phyloP scores from a whole-genome alignment of 768 basidiomycete genomes.

The Trametes punicea region DNA sequence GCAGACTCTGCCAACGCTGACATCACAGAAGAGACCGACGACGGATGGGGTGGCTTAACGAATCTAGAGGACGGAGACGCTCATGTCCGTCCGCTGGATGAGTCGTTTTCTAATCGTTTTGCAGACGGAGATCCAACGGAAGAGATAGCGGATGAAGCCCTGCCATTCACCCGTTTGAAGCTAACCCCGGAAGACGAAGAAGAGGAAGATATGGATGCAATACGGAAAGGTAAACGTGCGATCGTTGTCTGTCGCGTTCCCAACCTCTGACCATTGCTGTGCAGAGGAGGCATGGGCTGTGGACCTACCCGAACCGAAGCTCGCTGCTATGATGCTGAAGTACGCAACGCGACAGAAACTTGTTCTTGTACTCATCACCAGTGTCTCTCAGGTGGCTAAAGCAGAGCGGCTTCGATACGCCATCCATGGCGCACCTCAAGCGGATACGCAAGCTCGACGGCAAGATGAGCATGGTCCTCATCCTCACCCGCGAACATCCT shows the following conservation, averaged over 20 bases:
- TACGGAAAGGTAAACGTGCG: conserved; percentile 50
- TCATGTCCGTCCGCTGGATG: conserved; percentile 5
- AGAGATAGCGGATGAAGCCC: conserved; percentile 50
- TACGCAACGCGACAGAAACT: conserved; percentile 29
- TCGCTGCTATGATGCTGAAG: conserved; percentile 64
- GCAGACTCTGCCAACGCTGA: not conserved
- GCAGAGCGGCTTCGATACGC: conserved; percentile 53
- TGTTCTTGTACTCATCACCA: not conserved
- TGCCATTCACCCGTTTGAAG: conserved; percentile 66
- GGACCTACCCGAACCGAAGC: conserved; percentile 59
- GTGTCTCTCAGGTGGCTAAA: conserved; percentile 60
- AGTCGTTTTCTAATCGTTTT: conserved; percentile 21
- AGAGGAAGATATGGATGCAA: conserved; percentile 54
- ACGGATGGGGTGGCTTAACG: conserved; percentile 47
- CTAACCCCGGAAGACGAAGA: conserved; percentile 54
- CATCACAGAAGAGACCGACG: conserved; percentile 28
- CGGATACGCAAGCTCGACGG: conserved; percentile 58
- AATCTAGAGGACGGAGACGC: conserved; percentile 21
- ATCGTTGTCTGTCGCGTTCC: not conserved
- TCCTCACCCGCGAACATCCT: conserved; percentile 28
- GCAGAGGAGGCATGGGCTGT: conserved; percentile 76
- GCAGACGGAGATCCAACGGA: conserved; percentile 41
- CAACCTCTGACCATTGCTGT: not conserved
- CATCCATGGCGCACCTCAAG: conserved; percentile 70
- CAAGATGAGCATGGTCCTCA: conserved; percentile 55